Conservation (phyloP, 495 filamentous ascomycete genomes). For the Aspergillus olivimuriae region DNA sequence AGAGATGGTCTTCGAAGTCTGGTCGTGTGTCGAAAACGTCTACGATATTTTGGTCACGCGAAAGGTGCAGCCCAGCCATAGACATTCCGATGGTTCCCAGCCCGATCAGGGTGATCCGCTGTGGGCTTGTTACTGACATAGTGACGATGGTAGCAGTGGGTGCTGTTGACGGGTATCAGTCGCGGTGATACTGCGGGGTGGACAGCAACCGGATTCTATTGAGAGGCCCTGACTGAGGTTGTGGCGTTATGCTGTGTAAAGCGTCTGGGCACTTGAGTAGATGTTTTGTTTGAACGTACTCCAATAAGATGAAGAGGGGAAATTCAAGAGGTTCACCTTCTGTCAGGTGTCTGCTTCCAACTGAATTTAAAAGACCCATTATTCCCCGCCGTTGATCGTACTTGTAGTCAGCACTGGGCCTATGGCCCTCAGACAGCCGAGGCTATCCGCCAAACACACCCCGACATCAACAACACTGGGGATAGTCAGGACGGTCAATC, state of each 20-base stretch:
- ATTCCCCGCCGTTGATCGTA: background rate
- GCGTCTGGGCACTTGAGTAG: no score
- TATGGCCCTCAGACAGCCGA: background rate
- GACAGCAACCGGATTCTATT: no score
- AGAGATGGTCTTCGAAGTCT: conserved; percentile 42
- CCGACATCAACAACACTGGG: no score
- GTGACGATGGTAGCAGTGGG: background rate
- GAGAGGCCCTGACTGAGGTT: no score
- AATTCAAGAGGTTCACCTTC: no score
- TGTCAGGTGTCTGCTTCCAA: no score
- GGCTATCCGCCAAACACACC: background rate
- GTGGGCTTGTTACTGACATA: conserved; percentile 18
- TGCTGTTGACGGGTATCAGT: no score
- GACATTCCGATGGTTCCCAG: conserved; percentile 57
- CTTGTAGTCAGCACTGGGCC: no score
- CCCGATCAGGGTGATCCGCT: conserved; percentile 46
- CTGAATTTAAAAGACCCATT: background rate
- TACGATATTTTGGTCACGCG: conserved; percentile 32
- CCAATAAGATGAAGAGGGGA: background rate
- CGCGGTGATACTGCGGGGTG: no score
- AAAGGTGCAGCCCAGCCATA: conserved; percentile 50
- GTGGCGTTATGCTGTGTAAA: no score
- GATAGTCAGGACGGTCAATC: no score
- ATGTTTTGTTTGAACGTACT: no score
- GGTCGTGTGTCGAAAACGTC: conserved; percentile 49